A percentile compares a stretch with the other conserved stretches of the same genome.
phyloP scores from a whole-genome alignment of 2,329 filamentous ascomycete species.

The Hypoxylon sp. region DNA sequence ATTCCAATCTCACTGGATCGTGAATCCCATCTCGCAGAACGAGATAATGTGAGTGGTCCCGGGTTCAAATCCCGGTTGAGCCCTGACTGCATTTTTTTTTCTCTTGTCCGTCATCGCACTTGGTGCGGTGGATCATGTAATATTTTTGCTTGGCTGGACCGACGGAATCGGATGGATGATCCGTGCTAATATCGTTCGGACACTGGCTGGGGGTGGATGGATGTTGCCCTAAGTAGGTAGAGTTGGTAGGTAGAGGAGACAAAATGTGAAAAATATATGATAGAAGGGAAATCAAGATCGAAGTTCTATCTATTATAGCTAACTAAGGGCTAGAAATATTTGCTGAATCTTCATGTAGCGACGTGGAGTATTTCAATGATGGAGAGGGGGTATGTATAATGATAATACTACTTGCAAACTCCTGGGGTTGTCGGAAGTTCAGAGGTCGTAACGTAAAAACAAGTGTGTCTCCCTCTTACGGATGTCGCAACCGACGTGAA shows the following conservation, averaged over 20 bases:
- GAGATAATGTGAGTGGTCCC: constrained; percentile 26
- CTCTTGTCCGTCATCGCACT: not conserved
- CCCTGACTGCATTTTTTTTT: constrained; percentile 12
- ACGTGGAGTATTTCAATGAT: not conserved
- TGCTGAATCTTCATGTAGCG: not conserved
- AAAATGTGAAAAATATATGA: not conserved
- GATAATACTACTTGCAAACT: too few relatives aligned
- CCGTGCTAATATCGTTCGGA: not conserved
- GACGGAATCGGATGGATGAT: not conserved
- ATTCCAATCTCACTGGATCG: not conserved
- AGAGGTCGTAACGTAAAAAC: too few relatives aligned
- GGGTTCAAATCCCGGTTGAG: constrained; percentile 31
- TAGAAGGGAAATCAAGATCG: not conserved
- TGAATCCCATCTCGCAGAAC: constrained; percentile 13
- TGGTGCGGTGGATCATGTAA: constrained; percentile 9
- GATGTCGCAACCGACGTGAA: too few relatives aligned
- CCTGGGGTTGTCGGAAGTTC: too few relatives aligned
- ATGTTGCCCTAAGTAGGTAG: not conserved
- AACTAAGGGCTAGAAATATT: not conserved
- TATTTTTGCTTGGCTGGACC: constrained; percentile 16
- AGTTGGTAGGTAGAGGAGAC: not conserved
- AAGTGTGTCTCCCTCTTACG: too few relatives aligned
- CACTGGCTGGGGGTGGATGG: not conserved
- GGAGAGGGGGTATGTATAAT: too few relatives aligned
- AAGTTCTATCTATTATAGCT: not conserved